These are phyloP conservation scores for Gleditsia sinensis DNA, from an alignment of 306 rosid genomes.

Conservation along the genomic window DNA sequence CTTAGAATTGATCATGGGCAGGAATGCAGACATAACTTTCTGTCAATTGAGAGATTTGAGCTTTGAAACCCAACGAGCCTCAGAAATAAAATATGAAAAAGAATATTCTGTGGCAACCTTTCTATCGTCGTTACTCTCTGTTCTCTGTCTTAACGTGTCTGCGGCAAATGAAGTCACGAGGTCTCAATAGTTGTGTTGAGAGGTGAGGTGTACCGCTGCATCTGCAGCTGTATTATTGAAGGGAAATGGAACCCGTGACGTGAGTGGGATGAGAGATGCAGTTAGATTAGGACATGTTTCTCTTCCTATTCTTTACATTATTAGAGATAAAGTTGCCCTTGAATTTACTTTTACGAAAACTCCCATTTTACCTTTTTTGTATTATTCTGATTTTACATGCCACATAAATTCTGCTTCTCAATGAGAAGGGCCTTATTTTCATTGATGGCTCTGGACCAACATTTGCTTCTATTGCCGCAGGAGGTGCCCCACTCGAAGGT, in stretches of 20 bases:
- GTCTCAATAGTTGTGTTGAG: not conserved
- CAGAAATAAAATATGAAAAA: no score
- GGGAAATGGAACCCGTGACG: not conserved
- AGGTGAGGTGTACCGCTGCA: not conserved
- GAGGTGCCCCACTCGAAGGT: no score
- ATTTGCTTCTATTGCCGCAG: constrained; percentile 67
- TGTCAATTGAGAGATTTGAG: no score
- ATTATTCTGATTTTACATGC: constrained; percentile 19
- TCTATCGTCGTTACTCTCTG: not conserved
- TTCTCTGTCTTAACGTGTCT: not conserved
- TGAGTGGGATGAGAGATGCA: no score
- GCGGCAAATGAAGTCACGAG: not conserved
- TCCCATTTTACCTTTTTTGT: no score
- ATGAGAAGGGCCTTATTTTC: constrained; percentile 61
- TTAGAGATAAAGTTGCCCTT: not conserved
- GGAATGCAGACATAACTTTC: no score
- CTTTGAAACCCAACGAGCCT: no score
- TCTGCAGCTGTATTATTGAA: not conserved
- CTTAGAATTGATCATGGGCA: no score
- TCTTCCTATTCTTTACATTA: not conserved
- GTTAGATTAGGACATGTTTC: not conserved
- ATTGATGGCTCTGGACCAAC: constrained; percentile 84
- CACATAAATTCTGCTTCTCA: no score
- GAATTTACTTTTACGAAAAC: not conserved
- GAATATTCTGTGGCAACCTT: not conserved